Percentiles rank a stretch among this genome's conserved stretches.
Evolutionary conservation across 805 yeast species (phyloP).

Genomic region (Cyberlindnera saturnus): DNA sequence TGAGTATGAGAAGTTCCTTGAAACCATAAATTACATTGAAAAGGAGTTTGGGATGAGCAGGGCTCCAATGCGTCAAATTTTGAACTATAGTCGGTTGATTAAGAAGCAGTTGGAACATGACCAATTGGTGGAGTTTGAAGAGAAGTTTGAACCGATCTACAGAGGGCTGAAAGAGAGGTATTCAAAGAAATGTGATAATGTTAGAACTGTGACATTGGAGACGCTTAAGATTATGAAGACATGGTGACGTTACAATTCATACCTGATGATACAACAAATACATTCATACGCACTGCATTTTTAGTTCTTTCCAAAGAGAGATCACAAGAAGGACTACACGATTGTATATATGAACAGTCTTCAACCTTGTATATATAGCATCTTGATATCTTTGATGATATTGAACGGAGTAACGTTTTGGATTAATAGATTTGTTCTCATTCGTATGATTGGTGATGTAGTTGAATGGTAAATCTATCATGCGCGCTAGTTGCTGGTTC

Average conservation of each 20-base stretch:
- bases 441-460: no score
- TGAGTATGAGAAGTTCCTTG: not conserved
- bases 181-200: not conserved
- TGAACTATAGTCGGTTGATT: not conserved
- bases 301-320: no score
- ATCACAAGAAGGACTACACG: no score
- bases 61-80: no score
- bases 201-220: not conserved
- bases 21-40: not conserved
- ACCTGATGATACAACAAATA: not conserved
- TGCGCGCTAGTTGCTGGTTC: no score
- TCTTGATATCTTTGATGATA: no score
- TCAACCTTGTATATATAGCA: no score
- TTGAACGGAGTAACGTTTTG: no score
- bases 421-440: no score
- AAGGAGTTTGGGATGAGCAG: not conserved
- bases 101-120: not conserved
- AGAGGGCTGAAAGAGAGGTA: not conserved
- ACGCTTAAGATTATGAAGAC: not conserved
- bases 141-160: not conserved
- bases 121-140: not conserved
- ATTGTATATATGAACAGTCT: no score
- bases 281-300: no score
- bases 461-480: no score
- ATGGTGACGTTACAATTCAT: not conserved